A percentile compares a stretch with the other conserved stretches of the same genome.
phyloP scores from a whole-genome alignment of 2,329 filamentous ascomycete genomes.

The Aspergillus novoparasiticus region DNA sequence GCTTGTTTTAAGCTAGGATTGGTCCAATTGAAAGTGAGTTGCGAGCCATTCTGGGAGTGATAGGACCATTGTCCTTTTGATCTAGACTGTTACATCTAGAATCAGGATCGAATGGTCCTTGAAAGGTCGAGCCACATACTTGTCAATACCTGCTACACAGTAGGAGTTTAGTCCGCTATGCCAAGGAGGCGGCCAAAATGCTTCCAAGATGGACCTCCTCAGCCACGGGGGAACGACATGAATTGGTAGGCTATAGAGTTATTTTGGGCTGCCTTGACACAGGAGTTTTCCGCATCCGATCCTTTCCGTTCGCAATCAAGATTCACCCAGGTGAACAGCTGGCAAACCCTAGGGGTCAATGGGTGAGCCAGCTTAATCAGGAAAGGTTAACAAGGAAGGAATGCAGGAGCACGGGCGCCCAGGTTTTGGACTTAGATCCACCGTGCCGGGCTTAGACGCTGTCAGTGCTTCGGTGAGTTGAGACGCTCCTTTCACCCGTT shows the following conservation, averaged over 20 bases:
- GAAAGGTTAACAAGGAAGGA: not conserved
- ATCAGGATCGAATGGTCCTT: not conserved
- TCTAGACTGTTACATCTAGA: not conserved
- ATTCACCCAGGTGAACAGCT: not conserved
- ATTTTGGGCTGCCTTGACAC: not conserved
- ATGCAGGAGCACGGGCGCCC: slow-evolving; percentile 8
- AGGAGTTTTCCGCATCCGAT: not conserved
- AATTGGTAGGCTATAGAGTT: not conserved
- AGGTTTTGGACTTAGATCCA: not conserved
- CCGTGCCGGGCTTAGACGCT: not conserved
- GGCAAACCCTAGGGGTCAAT: not conserved
- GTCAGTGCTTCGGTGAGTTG: not conserved
- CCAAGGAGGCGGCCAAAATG: not conserved
- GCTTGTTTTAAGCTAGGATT: not conserved
- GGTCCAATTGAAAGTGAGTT: not conserved
- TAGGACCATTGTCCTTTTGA: not conserved
- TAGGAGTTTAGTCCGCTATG: not conserved
- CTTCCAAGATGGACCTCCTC: not conserved
- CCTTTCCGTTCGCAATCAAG: not conserved
- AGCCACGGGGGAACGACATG: not conserved
- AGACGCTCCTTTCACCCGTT: not conserved
- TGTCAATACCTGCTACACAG: not conserved
- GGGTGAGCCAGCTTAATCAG: not conserved
- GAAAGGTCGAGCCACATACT: not conserved
- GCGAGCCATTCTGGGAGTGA: not conserved